Conservation (phyloP, 768 basidiomycete genomes). For the Clitopilus hobsonii region DNA sequence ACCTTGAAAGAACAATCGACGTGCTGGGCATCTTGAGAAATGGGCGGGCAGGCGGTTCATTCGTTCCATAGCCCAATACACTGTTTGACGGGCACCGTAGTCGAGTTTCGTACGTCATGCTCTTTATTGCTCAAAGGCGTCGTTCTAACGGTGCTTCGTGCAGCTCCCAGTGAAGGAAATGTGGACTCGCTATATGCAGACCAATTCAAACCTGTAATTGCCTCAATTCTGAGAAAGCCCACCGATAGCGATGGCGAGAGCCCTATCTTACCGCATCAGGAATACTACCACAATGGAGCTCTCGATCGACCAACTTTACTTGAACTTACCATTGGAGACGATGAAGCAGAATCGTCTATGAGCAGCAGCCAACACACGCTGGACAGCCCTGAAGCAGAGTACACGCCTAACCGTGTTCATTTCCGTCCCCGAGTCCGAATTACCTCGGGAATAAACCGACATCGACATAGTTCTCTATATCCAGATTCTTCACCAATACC, state of each 20-base stretch:
- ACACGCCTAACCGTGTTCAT: conserved; percentile 35
- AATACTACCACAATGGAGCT: not conserved
- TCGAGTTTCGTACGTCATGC: not conserved
- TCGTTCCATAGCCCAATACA: not conserved
- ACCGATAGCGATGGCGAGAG: not conserved
- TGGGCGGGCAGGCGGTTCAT: not conserved
- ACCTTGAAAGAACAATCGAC: no score
- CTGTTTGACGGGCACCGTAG: not conserved
- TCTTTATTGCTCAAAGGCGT: not conserved
- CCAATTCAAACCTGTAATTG: not conserved
- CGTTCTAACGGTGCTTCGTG: not conserved
- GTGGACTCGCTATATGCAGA: not conserved
- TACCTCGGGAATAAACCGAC: conserved; percentile 58
- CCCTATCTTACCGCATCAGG: not conserved
- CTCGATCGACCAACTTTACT: not conserved
- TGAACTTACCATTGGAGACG: not conserved
- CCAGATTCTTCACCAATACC: conserved; percentile 5
- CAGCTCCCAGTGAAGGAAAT: not conserved
- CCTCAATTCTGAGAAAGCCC: not conserved
- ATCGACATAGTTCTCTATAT: conserved; percentile 22
- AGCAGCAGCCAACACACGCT: conserved; percentile 1
- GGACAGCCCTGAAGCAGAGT: conserved; percentile 3
- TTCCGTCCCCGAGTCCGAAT: conserved; percentile 78
- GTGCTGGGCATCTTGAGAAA: not conserved
- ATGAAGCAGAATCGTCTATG: not conserved